Evolutionary conservation across 2,329 filamentous ascomycete genomes (phyloP).

Genomic region (Neoscytalidium dimidiatum): DNA sequence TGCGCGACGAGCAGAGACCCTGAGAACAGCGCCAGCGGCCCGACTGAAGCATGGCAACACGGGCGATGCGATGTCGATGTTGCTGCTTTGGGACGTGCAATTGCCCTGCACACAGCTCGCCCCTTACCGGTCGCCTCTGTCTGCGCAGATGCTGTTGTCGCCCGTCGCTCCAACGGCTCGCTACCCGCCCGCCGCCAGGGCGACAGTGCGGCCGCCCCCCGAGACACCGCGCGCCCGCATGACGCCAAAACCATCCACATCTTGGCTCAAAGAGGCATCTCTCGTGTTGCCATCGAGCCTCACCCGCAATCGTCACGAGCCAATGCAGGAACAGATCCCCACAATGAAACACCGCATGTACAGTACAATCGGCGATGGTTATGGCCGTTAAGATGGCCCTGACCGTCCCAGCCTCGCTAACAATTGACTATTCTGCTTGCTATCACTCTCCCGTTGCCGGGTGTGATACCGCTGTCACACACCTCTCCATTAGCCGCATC

Average conservation of each 20-base stretch:
- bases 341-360: neutral
- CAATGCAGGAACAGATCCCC: conserved; percentile 6
- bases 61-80: neutral
- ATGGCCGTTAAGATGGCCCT: neutral
- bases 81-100: neutral
- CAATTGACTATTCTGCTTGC: neutral
- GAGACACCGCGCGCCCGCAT: conserved; percentile 7
- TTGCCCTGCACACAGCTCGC: neutral
- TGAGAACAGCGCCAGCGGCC: neutral
- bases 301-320: conserved; percentile 7
- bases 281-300: neutral
- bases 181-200: neutral
- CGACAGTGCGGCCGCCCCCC: neutral
- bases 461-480: conserved; percentile 6
- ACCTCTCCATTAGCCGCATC: conserved; percentile 1
- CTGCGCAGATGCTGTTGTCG: neutral
- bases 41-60: neutral
- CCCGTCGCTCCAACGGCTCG: conserved; percentile 3
- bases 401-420: neutral
- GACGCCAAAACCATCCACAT: neutral
- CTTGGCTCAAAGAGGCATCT: neutral
- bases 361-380: neutral
- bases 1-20: neutral
- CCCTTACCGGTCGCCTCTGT: neutral
- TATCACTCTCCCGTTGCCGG: neutral